Percentiles rank a stretch among this genome's conserved stretches.
These are phyloP conservation scores for Alternaria angustiovoidea DNA, from an alignment of 2,329 filamentous ascomycete genomes.

Conservation along the genomic window DNA sequence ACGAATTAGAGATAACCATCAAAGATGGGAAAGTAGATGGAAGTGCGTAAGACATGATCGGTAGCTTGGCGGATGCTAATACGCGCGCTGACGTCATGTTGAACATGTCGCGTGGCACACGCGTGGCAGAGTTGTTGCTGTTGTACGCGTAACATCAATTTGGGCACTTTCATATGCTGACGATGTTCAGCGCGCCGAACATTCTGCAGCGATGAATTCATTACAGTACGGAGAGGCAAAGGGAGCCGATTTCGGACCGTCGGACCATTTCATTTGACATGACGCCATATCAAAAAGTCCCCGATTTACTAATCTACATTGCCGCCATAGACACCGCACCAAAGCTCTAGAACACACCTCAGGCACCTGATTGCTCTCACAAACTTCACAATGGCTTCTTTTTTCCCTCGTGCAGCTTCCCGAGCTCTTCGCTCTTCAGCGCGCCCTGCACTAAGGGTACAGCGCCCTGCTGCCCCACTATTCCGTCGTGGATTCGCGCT, in stretches of 20 bases:
- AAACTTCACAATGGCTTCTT: constrained; percentile 42
- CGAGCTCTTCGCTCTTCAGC: constrained; percentile 40
- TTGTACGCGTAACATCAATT: neutral
- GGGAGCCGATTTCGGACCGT: constrained; percentile 17
- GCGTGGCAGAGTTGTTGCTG: neutral
- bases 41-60: neutral
- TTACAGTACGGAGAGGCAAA: neutral
- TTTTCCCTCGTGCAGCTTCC: constrained; percentile 47
- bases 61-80: neutral
- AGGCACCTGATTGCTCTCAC: neutral
- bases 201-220: neutral
- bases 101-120: neutral
- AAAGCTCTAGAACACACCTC: constrained; percentile 9
- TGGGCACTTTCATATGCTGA: neutral
- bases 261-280: constrained; percentile 13
- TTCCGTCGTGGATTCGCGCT: constrained; percentile 51
- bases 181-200: neutral
- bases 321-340: neutral
- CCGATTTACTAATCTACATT: constrained; percentile 5
- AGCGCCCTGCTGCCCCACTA: constrained; percentile 38
- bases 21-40: neutral
- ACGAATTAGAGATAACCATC: constrained; percentile 3
- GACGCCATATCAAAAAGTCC: constrained; percentile 20
- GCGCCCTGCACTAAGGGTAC: constrained; percentile 35
- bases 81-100: constrained; percentile 7